phyloP scores from a whole-genome alignment of 2,329 filamentous ascomycete species.

The Exserohilum turcica region DNA sequence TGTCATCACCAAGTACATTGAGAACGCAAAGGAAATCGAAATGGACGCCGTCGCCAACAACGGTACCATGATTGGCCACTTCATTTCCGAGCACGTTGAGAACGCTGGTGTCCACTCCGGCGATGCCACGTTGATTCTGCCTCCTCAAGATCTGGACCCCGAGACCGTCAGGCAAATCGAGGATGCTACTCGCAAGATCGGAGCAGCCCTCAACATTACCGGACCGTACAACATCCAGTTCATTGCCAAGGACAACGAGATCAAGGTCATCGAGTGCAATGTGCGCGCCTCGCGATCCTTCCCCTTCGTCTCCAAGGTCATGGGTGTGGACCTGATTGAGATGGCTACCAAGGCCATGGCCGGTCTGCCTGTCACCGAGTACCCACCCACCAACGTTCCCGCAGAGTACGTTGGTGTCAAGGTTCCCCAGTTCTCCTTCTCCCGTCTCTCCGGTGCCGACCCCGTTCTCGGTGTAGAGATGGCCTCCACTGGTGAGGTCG shows the following conservation, averaged over 20 bases:
- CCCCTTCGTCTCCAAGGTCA: slow-evolving; percentile 98
- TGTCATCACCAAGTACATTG: slow-evolving; percentile 99
- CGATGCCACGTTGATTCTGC: slow-evolving; percentile 92
- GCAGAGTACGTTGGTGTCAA: slow-evolving; percentile 92
- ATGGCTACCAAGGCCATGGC: slow-evolving; percentile 98
- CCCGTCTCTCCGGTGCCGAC: slow-evolving; percentile 91
- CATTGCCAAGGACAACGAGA: slow-evolving; percentile 98
- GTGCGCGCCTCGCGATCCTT: slow-evolving; percentile 95
- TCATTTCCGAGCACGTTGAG: slow-evolving; percentile 98
- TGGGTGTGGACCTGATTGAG: slow-evolving; percentile 96
- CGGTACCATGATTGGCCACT: slow-evolving; percentile 89
- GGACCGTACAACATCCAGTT: slow-evolving; percentile 99
- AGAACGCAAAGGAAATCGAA: slow-evolving; percentile 98
- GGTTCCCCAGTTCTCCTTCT: slow-evolving; percentile 99
- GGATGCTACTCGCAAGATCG: slow-evolving; percentile 95
- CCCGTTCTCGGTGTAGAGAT: slow-evolving; percentile 98
- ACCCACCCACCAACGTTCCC: slow-evolving; percentile 76
- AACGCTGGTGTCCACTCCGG: slow-evolving; percentile 98
- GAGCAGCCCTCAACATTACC: slow-evolving; percentile 89
- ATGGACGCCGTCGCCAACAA: slow-evolving; percentile 97
- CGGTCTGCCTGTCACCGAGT: slow-evolving; percentile 78
- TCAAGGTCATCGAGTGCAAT: slow-evolving; percentile 99
- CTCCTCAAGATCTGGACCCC: slow-evolving; percentile 87
- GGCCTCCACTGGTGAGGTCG: slow-evolving; percentile 98
- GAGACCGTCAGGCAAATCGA: slow-evolving; percentile 88